Base-by-base conservation (phyloP, 2,329 filamentous ascomycete genomes). In the Fusarium tricinctum region DNA sequence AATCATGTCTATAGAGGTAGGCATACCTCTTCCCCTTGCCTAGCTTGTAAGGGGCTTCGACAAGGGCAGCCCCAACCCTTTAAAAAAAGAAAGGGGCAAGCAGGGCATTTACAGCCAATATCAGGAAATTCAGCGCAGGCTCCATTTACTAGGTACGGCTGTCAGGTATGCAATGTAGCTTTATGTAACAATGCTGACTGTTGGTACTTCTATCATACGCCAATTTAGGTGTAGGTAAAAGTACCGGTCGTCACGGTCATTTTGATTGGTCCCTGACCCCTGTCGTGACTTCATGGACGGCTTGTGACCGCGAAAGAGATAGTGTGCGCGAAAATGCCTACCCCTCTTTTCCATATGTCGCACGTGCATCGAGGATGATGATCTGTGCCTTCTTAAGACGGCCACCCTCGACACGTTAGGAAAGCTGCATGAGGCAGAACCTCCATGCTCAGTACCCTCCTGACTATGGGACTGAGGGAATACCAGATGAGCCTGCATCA, bases 21-120 rank as follows among this genome's bases (percentile, higher is more conserved):
- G 28, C 23, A n/a, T n/a, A n/a, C n/a, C n/a, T n/a, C 8, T 44
- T 44, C 42, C 17, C 1, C 23, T 15, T 45, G 43, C 43, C 43
- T 20, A 28, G 43, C 43, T 19, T 45, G 43, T 9, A 45, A 45
- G 10, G 43, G 43, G 9, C 19, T 2, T 17, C 17, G 26, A n/a
- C n/a, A n/a, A n/a, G n/a, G n/a, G n/a, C n/a, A n/a, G n/a, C n/a
- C n/a, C n/a, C n/a, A n/a, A n/a, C 43, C 23, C 17, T 30, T 30
- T n/a, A 45, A 45, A 45, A 49, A 39, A 19, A 39, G 33, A n/a
- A n/a, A n/a, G n/a, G n/a, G n/a, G n/a, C n/a, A 45, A 45, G 43
- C 6, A 45, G 22, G 32, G 3, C 23, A 23, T 49, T 8, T 49
- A 1, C 3, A 39, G 14, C 19, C 46, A 9, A 49, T 38, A 38